phyloP scores from a whole-genome alignment of 148 eudicot species.

The Amaranthus cruentus region DNA sequence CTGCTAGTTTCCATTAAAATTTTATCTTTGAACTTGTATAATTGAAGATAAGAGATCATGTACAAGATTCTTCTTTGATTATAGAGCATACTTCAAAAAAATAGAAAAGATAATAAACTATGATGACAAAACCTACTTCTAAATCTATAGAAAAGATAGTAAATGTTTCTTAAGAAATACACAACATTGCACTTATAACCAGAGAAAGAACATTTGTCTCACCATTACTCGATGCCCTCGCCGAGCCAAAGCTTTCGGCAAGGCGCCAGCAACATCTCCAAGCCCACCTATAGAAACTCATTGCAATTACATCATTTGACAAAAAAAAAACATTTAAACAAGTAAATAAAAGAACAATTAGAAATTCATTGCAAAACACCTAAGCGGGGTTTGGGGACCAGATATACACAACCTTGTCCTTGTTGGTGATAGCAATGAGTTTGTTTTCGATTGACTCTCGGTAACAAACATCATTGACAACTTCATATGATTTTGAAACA shows the following conservation, averaged over 20 bases:
- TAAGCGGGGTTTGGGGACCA: too few relatives aligned
- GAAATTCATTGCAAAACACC: neutral
- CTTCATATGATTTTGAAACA: too few relatives aligned
- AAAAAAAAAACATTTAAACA: neutral
- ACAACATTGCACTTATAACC: neutral
- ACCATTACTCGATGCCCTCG: conserved; percentile 99
- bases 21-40: neutral
- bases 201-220: conserved; percentile 15
- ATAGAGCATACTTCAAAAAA: too few relatives aligned
- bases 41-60: neutral
- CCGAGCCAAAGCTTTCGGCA: conserved; percentile 95
- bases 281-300: conserved; percentile 76
- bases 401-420: too few relatives aligned
- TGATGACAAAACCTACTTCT: neutral
- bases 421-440: too few relatives aligned
- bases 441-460: too few relatives aligned
- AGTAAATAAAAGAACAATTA: neutral
- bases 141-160: neutral
- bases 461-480: too few relatives aligned
- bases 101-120: too few relatives aligned
- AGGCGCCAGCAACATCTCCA: conserved; percentile 99
- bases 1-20: neutral
- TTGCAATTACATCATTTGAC: conserved; percentile 15
- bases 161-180: neutral
- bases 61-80: neutral